Evolutionary conservation across 2,329 filamentous ascomycete genomes (phyloP).

Genomic region (Gaeumannomyces sp.): DNA sequence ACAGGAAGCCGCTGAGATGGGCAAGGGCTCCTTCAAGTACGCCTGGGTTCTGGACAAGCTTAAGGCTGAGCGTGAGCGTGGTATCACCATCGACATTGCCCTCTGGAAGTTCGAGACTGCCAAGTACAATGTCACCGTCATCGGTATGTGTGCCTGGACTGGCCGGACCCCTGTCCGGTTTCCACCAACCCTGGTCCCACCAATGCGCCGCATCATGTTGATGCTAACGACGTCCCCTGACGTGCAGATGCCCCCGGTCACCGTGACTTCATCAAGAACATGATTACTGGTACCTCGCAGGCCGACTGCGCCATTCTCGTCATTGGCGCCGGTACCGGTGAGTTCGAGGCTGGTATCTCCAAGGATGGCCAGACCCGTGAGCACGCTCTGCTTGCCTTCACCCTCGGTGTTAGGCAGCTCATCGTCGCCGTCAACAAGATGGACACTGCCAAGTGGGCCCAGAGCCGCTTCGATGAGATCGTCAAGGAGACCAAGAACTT

Average conservation of each 20-base stretch:
- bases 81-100: conserved; percentile 99
- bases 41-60: conserved; percentile 99
- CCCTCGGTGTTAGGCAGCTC: conserved; percentile 99
- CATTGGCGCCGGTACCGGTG: conserved; percentile 99
- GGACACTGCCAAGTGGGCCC: conserved; percentile 98
- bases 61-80: conserved; percentile 99
- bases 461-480: conserved; percentile 96
- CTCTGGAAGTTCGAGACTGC: conserved; percentile 99
- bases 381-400: conserved; percentile 99
- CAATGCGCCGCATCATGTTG: not conserved
- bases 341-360: conserved; percentile 99
- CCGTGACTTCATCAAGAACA: conserved; percentile 99
- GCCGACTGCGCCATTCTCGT: conserved; percentile 99
- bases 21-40: conserved; percentile 99
- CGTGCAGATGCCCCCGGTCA: conserved; percentile 88
- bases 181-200: not conserved
- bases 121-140: conserved; percentile 97
- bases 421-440: conserved; percentile 99
- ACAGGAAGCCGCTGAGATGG: conserved; percentile 96
- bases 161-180: conserved; percentile 16
- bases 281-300: conserved; percentile 99
- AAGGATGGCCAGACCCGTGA: conserved; percentile 99
- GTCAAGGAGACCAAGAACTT: conserved; percentile 99
- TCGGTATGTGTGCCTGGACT: conserved; percentile 54
- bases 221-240: not conserved